Evolutionary conservation across 352 stramenopile species (phyloP).

Genomic region (Globisporangium abappressorium): DNA sequence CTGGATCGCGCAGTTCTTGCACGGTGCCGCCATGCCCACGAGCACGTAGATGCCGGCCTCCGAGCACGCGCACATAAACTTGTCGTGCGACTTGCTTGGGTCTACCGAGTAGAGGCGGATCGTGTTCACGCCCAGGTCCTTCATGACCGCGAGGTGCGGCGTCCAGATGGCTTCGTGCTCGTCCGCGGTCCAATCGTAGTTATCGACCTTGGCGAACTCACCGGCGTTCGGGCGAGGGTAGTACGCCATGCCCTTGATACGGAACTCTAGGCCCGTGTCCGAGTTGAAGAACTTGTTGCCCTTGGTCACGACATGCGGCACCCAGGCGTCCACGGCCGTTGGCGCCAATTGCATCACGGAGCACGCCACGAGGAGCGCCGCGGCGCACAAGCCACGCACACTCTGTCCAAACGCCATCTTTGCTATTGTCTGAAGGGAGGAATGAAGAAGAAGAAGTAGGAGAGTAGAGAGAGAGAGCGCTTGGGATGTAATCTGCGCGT

Average conservation of each 20-base stretch:
- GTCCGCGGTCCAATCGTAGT: constrained; percentile 64
- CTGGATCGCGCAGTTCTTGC: constrained; percentile 34
- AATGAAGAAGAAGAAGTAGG: background rate
- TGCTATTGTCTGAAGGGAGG: background rate
- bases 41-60: constrained; percentile 55
- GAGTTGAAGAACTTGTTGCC: constrained; percentile 75
- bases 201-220: constrained; percentile 32
- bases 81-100: constrained; percentile 55
- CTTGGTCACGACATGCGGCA: constrained; percentile 42
- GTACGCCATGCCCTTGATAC: constrained; percentile 69
- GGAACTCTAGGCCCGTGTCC: constrained; percentile 48
- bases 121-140: constrained; percentile 62
- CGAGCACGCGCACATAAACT: constrained; percentile 72
- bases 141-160: constrained; percentile 43
- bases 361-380: constrained; percentile 8
- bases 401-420: constrained; percentile 11
- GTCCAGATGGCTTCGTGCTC: constrained; percentile 61
- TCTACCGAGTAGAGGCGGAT: constrained; percentile 72
- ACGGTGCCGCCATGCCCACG: constrained; percentile 41
- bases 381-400: constrained; percentile 7
- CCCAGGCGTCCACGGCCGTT: constrained; percentile 13
- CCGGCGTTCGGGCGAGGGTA: constrained; percentile 66
- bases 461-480: background rate
- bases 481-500: background rate
- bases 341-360: background rate